A percentile compares a stretch with the other conserved stretches of the same genome.
Evolutionary conservation across 768 basidiomycete genomes (phyloP).

Genomic region (Rhizopogon roseolus): DNA sequence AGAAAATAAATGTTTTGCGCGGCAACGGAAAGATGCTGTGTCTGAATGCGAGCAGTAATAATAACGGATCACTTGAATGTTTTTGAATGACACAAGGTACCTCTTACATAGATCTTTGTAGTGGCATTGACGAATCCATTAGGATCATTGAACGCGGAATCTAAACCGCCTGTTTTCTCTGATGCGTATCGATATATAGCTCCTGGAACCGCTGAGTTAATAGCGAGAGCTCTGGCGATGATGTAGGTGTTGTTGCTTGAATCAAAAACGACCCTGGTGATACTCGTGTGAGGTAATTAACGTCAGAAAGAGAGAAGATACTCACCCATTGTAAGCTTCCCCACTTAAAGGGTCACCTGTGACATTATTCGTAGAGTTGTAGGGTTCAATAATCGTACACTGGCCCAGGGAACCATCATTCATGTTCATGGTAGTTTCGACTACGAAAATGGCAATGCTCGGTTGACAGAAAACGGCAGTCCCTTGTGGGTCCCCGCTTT

Average conservation of each 20-base stretch:
- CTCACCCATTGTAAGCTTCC: slow-evolving; percentile 58
- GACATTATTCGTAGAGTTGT: slow-evolving; percentile 43
- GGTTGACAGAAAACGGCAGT: slow-evolving; percentile 57
- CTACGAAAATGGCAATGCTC: slow-evolving; percentile 37
- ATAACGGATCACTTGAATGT: neutral
- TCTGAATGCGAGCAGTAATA: slow-evolving; percentile 29
- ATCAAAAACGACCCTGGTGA: slow-evolving; percentile 36
- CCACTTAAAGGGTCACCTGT: slow-evolving; percentile 41
- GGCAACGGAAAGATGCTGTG: slow-evolving; percentile 50
- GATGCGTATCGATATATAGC: slow-evolving; percentile 54
- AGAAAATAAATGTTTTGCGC: slow-evolving; percentile 62
- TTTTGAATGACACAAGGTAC: neutral
- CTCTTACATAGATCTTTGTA: slow-evolving; percentile 26
- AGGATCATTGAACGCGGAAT: slow-evolving; percentile 41
- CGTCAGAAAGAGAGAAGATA: neutral
- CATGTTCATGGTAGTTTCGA: slow-evolving; percentile 39
- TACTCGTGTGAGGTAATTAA: neutral
- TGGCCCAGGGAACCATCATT: slow-evolving; percentile 36
- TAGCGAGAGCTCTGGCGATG: slow-evolving; percentile 44
- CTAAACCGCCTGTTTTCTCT: slow-evolving; percentile 34
- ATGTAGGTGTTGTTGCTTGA: slow-evolving; percentile 39
- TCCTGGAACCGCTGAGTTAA: slow-evolving; percentile 49
- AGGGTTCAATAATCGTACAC: slow-evolving; percentile 28
- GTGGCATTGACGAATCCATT: slow-evolving; percentile 55
- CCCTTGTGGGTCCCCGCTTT: slow-evolving; percentile 31